These are phyloP conservation scores for Lathyrus sativus DNA, from an alignment of 306 rosid genomes.

Conservation along the genomic window DNA sequence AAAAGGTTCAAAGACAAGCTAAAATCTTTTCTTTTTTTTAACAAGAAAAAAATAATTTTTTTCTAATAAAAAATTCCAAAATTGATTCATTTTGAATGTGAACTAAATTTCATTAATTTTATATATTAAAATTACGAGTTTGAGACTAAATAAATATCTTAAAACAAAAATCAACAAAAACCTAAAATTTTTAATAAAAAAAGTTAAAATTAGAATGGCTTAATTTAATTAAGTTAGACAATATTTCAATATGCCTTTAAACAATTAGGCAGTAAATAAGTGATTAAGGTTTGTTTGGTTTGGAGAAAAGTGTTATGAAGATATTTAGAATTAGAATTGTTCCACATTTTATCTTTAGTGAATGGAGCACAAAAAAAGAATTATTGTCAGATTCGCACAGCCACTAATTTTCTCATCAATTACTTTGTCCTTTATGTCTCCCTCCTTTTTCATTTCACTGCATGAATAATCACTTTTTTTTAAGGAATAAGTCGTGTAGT, in stretches of 20 bases:
- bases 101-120: background rate
- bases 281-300: background rate
- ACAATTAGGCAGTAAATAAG: background rate
- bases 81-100: background rate
- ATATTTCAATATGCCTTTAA: background rate
- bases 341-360: background rate
- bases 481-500: background rate
- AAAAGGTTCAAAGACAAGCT: background rate
- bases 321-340: background rate
- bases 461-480: background rate
- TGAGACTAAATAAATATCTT: background rate
- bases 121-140: background rate
- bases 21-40: too few relatives aligned
- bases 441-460: background rate
- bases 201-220: background rate
- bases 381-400: background rate
- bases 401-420: background rate
- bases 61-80: too few relatives aligned
- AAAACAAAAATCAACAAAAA: background rate
- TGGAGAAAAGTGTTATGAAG: too few relatives aligned
- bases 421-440: background rate
- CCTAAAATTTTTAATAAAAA: too few relatives aligned
- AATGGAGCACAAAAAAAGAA: constrained; percentile 2
- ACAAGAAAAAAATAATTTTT: too few relatives aligned
- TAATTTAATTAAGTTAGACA: background rate